Base-by-base conservation (phyloP, 2,329 filamentous ascomycete species). In the Akanthomyces muscarius region DNA sequence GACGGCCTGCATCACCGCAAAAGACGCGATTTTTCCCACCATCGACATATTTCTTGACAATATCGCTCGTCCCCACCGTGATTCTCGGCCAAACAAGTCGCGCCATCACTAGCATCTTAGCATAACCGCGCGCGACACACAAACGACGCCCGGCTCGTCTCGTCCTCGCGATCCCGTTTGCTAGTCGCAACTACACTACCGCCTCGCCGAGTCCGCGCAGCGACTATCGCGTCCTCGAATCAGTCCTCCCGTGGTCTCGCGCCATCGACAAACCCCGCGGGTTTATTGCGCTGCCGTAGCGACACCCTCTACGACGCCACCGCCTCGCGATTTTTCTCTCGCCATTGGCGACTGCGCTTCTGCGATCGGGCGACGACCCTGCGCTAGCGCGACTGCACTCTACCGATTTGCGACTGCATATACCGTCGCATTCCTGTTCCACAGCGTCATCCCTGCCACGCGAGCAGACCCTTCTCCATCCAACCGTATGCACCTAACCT, bases 401-500 rank as follows among this genome's bases (percentile, higher is more conserved):
- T 36, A n/a, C 50, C 50, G 38, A 38, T 36, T 38, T 47, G 38
- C 58, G 58, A 61, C 50, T 51, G 28, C 50, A 23, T 10, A 36
- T 7, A 36, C 16, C n/a, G 50, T 53, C 58, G 58, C 50, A 36
- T 53, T 25, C 41, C 16, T 25, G 28, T 47, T 38, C 28, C 28
- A 33, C 58, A 28, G n/a, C 41, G 51, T 38, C 41, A 30, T 45
- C 28, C 36, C 14, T 25, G 14, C 57, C 23, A 30, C 33, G 13
- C 48, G 33, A 33, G 25, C 23, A 36, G 3, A 23, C 16, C 5
- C 16, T 5, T 44, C 25, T 58, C 25, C 16, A 16, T 47, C 25
- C 28, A n/a, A 42, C 2, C 56, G n/a, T 18, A 74, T 74, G 73
- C 69, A 68, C 64, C 62, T 57, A 48, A 62, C 59, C 65, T 65